A percentile compares a stretch with the other conserved stretches of the same genome.
phyloP scores from a whole-genome alignment of 2,329 filamentous ascomycete genomes.

The Monilinia polystroma region DNA sequence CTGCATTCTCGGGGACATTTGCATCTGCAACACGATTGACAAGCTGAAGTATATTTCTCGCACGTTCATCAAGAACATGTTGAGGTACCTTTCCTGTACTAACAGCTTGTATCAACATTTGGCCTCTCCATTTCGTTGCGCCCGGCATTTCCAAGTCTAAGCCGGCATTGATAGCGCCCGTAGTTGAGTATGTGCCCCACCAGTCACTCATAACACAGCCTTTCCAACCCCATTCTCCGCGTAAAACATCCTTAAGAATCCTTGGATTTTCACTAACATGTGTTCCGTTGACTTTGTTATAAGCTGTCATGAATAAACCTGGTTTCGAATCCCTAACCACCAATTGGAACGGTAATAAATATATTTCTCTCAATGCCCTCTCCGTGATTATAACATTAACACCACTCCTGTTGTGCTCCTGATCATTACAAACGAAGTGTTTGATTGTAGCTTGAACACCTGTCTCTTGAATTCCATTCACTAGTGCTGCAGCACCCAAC shows the following conservation, averaged over 20 bases:
- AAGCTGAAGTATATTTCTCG: slow-evolving; percentile 30
- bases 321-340: slow-evolving; percentile 53
- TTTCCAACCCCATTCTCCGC: slow-evolving; percentile 58
- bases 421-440: slow-evolving; percentile 62
- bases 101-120: slow-evolving; percentile 30
- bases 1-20: slow-evolving; percentile 34
- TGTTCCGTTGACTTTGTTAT: slow-evolving; percentile 58
- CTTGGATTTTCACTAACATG: slow-evolving; percentile 55
- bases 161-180: slow-evolving; percentile 38
- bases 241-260: slow-evolving; percentile 51
- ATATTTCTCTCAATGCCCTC: slow-evolving; percentile 58
- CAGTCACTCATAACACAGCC: slow-evolving; percentile 61
- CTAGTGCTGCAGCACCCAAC: slow-evolving; percentile 52
- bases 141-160: slow-evolving; percentile 46
- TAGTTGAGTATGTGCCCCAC: slow-evolving; percentile 42
- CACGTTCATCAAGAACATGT: slow-evolving; percentile 31
- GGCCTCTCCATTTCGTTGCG: slow-evolving; percentile 30
- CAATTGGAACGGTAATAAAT: slow-evolving; percentile 58
- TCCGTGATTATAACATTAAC: slow-evolving; percentile 56
- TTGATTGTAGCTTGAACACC: slow-evolving; percentile 58
- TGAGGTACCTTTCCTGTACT: slow-evolving; percentile 30
- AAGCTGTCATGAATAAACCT: slow-evolving; percentile 57
- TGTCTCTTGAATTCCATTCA: slow-evolving; percentile 56
- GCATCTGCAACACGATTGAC: slow-evolving; percentile 42
- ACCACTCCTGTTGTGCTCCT: slow-evolving; percentile 57